phyloP scores from a whole-genome alignment of 305 asterid genomes.

The Rubia tinctorum region DNA sequence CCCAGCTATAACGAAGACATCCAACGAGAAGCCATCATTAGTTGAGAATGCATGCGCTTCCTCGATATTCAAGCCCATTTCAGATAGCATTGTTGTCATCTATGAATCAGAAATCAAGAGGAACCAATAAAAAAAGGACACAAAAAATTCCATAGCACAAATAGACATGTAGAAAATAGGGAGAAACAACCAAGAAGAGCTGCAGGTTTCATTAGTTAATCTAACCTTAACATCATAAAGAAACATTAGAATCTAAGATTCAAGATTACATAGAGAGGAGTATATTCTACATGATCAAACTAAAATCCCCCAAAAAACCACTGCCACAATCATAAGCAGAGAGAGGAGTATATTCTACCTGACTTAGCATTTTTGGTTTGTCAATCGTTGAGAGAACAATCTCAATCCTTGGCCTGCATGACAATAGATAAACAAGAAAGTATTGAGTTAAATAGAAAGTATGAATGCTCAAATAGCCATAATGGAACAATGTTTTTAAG shows the following conservation, averaged over 20 bases:
- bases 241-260: neutral
- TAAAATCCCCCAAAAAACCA: neutral
- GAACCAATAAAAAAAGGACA: neutral
- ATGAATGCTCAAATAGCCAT: neutral
- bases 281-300: too few species aligned
- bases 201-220: slow-evolving; percentile 4
- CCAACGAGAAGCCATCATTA: slow-evolving; percentile 54
- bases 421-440: slow-evolving; percentile 5
- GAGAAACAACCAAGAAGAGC: too few species aligned
- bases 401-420: slow-evolving; percentile 53
- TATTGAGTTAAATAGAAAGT: neutral
- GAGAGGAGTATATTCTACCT: slow-evolving; percentile 27
- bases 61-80: slow-evolving; percentile 54
- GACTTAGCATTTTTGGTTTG: slow-evolving; percentile 48
- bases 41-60: slow-evolving; percentile 62
- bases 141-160: neutral
- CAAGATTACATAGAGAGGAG: too few species aligned
- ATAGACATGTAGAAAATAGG: neutral
- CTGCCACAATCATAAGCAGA: slow-evolving; percentile 5
- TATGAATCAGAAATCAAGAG: slow-evolving; percentile 19
- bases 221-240: neutral
- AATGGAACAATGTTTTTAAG: neutral
- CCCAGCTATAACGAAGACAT: slow-evolving; percentile 52
- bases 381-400: slow-evolving; percentile 47
- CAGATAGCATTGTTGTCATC: slow-evolving; percentile 50